phyloP scores from a whole-genome alignment of 2,329 filamentous ascomycete genomes.

The Metarhizium rileyi region DNA sequence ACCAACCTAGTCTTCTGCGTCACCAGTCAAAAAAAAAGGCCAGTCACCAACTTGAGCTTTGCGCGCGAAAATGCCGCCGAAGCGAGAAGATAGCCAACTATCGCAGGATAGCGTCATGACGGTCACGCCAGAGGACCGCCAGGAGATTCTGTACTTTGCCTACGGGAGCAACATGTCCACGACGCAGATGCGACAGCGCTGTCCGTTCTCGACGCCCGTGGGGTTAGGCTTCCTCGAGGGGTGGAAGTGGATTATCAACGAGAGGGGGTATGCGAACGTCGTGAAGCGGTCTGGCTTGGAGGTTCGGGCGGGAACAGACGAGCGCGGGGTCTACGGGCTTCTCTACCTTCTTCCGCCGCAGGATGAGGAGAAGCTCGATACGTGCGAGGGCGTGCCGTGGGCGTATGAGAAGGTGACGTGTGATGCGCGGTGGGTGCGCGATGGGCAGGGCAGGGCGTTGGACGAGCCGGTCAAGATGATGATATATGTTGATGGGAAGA shows the following conservation, averaged over 20 bases:
- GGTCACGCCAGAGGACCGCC: slow-evolving; percentile 23
- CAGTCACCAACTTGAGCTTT: not conserved
- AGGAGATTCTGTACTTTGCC: slow-evolving; percentile 51
- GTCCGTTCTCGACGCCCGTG: slow-evolving; percentile 44
- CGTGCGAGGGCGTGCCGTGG: slow-evolving; percentile 52
- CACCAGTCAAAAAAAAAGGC: not conserved
- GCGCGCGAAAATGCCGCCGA: slow-evolving; percentile 10
- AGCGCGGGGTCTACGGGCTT: slow-evolving; percentile 44
- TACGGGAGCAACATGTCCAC: slow-evolving; percentile 63
- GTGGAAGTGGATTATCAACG: slow-evolving; percentile 59
- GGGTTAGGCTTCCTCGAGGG: slow-evolving; percentile 46
- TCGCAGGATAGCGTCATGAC: slow-evolving; percentile 27
- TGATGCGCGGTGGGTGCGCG: slow-evolving; percentile 21
- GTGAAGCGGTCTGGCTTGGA: slow-evolving; percentile 19
- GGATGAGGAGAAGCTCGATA: slow-evolving; percentile 45
- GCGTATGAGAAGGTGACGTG: slow-evolving; percentile 45
- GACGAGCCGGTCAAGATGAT: slow-evolving; percentile 31
- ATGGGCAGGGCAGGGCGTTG: slow-evolving; percentile 13
- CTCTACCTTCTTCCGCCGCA: slow-evolving; percentile 39
- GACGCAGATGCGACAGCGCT: slow-evolving; percentile 54
- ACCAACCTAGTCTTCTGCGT: no score
- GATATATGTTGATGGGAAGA: slow-evolving; percentile 48
- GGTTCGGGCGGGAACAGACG: not conserved
- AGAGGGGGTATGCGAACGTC: slow-evolving; percentile 60
- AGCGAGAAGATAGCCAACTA: slow-evolving; percentile 21